Percentiles rank a stretch among this genome's conserved stretches.
Conservation (phyloP, 192 early-diverging fungal genomes). For the Backusella psychrophila region DNA sequence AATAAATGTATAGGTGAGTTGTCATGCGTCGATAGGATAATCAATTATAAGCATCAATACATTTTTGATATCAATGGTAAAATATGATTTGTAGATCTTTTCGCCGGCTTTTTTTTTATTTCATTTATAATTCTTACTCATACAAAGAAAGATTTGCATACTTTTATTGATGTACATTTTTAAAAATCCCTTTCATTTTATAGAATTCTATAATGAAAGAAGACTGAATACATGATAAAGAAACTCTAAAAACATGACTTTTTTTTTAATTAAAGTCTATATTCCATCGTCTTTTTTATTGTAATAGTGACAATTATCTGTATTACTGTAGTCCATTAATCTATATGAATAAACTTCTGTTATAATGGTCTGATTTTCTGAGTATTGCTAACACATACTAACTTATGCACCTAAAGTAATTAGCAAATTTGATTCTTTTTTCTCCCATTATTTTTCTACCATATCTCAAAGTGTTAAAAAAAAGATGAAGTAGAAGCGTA, state of each 20-base stretch:
- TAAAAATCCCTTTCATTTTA: neutral
- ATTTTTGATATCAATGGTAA: neutral
- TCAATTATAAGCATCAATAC: neutral
- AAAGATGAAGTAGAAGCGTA: neutral
- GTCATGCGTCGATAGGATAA: neutral
- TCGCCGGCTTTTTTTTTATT: neutral
- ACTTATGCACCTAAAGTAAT: neutral
- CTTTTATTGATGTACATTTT: neutral
- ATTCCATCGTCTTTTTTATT: neutral
- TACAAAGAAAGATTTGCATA: neutral
- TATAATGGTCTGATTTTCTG: neutral
- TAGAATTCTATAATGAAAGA: neutral
- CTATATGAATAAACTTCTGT: neutral
- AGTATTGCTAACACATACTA: neutral
- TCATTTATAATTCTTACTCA: neutral
- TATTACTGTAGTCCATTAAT: neutral
- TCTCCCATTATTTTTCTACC: neutral
- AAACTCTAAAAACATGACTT: too few species aligned
- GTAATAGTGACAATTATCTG: neutral
- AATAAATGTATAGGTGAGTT: neutral
- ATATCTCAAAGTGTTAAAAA: neutral
- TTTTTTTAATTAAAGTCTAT: neutral
- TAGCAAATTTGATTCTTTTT: neutral
- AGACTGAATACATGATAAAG: neutral
- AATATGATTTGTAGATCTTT: slow-evolving; percentile 2